Conservation (phyloP, 2,329 filamentous ascomycete genomes). For the Ceratocystis albifundus region DNA sequence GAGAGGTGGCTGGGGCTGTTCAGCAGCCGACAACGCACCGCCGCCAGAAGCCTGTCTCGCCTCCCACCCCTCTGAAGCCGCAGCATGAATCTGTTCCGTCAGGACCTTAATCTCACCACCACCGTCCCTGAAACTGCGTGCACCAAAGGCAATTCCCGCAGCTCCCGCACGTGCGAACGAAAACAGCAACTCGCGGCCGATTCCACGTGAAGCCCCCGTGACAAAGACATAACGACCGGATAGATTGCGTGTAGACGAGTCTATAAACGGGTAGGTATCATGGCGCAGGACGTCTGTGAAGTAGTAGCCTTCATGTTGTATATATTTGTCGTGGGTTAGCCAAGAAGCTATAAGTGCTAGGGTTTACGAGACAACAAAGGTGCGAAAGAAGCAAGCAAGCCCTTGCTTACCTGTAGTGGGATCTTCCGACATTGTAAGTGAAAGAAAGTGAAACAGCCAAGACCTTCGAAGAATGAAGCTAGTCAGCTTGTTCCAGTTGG, state of each 20-base stretch:
- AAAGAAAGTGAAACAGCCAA: too few relatives aligned
- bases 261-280: slow-evolving; percentile 45
- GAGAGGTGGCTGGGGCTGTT: slow-evolving; percentile 27
- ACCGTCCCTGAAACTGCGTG: slow-evolving; percentile 35
- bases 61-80: neutral
- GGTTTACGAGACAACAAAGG: neutral
- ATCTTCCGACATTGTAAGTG: slow-evolving; percentile 10
- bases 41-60: slow-evolving; percentile 23
- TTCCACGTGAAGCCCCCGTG: slow-evolving; percentile 44
- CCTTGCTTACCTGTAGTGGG: slow-evolving; percentile 14
- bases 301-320: slow-evolving; percentile 23
- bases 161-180: slow-evolving; percentile 45
- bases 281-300: slow-evolving; percentile 31
- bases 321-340: neutral
- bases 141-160: slow-evolving; percentile 41
- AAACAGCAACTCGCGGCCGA: slow-evolving; percentile 43
- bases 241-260: slow-evolving; percentile 33
- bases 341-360: neutral
- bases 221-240: slow-evolving; percentile 37
- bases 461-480: too few relatives aligned
- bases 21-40: slow-evolving; percentile 29
- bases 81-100: neutral
- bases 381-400: neutral
- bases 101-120: slow-evolving; percentile 26
- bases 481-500: neutral